Evolutionary conservation across 2,329 filamentous ascomycete genomes (phyloP).

Genomic region (Epichloe uncinata): DNA sequence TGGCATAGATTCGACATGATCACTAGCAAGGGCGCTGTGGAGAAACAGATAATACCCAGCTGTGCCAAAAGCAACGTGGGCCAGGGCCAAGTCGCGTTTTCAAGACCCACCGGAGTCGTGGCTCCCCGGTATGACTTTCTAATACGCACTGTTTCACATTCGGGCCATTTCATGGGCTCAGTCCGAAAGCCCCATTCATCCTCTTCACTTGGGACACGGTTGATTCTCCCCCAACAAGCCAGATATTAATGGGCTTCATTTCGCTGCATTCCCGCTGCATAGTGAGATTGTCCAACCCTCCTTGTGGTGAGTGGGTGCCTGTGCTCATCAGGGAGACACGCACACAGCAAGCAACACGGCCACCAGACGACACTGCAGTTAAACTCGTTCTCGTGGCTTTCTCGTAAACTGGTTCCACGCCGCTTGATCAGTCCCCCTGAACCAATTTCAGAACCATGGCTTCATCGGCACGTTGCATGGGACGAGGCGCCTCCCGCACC

Average conservation of each 20-base stretch:
- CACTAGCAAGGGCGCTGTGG: too few relatives aligned
- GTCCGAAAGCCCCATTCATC: background rate
- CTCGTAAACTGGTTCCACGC: background rate
- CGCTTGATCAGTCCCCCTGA: constrained; percentile 2
- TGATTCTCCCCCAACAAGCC: constrained; percentile 13
- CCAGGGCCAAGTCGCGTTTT: too few relatives aligned
- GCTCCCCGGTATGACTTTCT: too few relatives aligned
- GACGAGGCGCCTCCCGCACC: constrained; percentile 5
- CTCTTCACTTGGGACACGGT: constrained; percentile 10
- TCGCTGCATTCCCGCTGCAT: constrained; percentile 12
- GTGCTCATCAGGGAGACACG: background rate
- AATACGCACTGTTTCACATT: too few relatives aligned
- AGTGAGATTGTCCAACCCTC: background rate
- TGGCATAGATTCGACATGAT: too few relatives aligned
- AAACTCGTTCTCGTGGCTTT: background rate
- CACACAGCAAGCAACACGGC: background rate
- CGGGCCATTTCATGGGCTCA: too few relatives aligned
- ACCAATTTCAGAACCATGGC: constrained; percentile 3
- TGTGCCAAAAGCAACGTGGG: too few relatives aligned
- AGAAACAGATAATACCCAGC: too few relatives aligned
- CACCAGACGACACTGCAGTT: too few relatives aligned
- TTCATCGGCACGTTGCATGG: constrained; percentile 1
- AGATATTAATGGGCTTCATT: constrained; percentile 11
- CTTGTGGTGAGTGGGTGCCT: background rate
- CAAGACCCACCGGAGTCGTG: too few relatives aligned